Evolutionary conservation across 176 grass and related monocot species (phyloP).

Genomic region (Chrysopogon serrulatus): DNA sequence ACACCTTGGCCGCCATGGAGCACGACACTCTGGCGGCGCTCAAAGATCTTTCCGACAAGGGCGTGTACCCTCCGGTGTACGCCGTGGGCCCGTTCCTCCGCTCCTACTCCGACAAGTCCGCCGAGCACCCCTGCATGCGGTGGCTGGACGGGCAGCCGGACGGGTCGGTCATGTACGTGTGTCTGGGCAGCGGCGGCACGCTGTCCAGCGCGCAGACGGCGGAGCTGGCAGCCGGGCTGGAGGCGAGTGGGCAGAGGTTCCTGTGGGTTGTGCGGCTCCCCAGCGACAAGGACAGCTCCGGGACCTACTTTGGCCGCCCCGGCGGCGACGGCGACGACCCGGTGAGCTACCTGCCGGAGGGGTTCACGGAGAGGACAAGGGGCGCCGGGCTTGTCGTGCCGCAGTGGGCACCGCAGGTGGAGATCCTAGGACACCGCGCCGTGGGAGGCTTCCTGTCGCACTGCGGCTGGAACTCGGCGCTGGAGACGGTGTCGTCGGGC

Average conservation of each 20-base stretch:
- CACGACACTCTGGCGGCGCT: not conserved
- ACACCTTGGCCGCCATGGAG: slow-evolving; percentile 31
- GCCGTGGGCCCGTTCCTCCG: slow-evolving; percentile 36
- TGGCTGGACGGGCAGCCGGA: slow-evolving; percentile 55
- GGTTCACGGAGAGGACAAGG: slow-evolving; percentile 30
- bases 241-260: slow-evolving; percentile 47
- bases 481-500: slow-evolving; percentile 34
- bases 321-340: not conserved
- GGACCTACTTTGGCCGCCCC: not conserved
- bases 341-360: slow-evolving; percentile 25
- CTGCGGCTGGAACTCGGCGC: slow-evolving; percentile 63
- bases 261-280: slow-evolving; percentile 44
- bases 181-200: slow-evolving; percentile 49
- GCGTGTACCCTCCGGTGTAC: slow-evolving; percentile 14
- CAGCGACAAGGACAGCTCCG: slow-evolving; percentile 11
- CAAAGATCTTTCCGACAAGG: slow-evolving; percentile 11
- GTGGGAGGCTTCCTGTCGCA: slow-evolving; percentile 57
- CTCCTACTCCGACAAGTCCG: not conserved
- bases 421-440: slow-evolving; percentile 39
- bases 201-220: slow-evolving; percentile 25
- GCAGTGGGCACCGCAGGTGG: slow-evolving; percentile 48
- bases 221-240: slow-evolving; percentile 47
- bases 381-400: slow-evolving; percentile 17
- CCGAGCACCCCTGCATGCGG: slow-evolving; percentile 22
- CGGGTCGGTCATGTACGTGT: slow-evolving; percentile 40